Conservation (phyloP, 2,329 filamentous ascomycete genomes). For the Diaporthe ilicicola region DNA sequence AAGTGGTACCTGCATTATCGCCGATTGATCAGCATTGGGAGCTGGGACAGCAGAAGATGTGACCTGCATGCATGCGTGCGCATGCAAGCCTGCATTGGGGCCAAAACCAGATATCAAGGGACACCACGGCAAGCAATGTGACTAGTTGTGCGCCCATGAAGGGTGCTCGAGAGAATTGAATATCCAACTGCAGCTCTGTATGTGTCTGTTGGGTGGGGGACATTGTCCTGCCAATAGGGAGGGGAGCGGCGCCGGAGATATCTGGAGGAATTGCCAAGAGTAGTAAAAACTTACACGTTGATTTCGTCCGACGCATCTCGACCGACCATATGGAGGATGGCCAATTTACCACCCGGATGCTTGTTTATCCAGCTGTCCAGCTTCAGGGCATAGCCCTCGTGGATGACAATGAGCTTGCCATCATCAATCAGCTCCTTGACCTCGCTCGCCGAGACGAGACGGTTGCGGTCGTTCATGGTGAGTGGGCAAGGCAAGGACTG, state of each 20-base stretch:
- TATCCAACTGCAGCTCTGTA: neutral
- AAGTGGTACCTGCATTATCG: conserved; percentile 62
- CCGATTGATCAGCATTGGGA: conserved; percentile 38
- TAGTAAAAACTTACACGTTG: conserved; percentile 55
- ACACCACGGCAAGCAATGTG: neutral
- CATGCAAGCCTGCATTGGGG: neutral
- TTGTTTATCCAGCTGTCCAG: conserved; percentile 66
- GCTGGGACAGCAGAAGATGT: neutral
- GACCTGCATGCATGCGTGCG: neutral
- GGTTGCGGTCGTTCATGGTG: conserved; percentile 49
- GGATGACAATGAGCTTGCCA: conserved; percentile 64
- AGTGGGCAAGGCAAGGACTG: no score
- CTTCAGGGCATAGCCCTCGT: conserved; percentile 61
- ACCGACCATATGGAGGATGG: conserved; percentile 69
- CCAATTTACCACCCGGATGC: conserved; percentile 67
- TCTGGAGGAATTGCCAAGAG: conserved; percentile 10
- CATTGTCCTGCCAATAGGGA: neutral
- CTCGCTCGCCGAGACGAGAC: conserved; percentile 52
- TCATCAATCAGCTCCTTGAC: conserved; percentile 63
- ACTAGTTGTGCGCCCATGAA: neutral
- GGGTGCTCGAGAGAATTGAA: neutral
- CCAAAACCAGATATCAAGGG: neutral
- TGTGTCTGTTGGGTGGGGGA: neutral
- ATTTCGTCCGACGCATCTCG: conserved; percentile 68
- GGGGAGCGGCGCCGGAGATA: conserved; percentile 2